A percentile compares a stretch with the other conserved stretches of the same genome.
These are phyloP conservation scores for Stentor roeselii DNA, from an alignment of 73 alveolate species.

Conservation along the genomic window DNA sequence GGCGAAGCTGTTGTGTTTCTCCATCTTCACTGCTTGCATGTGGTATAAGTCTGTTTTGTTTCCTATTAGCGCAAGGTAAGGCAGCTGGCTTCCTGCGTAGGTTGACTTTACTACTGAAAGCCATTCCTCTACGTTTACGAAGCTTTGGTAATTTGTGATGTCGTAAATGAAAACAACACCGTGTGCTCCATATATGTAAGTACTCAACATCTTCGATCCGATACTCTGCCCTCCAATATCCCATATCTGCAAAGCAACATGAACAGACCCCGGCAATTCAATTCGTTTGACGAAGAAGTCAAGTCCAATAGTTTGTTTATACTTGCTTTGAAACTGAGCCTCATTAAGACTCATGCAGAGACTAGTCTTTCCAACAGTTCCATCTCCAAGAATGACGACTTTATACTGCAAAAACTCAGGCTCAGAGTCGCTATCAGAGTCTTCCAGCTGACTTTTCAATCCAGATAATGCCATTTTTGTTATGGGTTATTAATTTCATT, in stretches of 20 bases:
- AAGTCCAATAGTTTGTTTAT: constrained; percentile 66
- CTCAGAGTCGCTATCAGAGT: constrained; percentile 42
- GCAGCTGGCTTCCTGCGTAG: constrained; percentile 51
- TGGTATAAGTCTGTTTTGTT: constrained; percentile 58
- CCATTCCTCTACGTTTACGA: constrained; percentile 61
- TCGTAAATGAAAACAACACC: constrained; percentile 58
- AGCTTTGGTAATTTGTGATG: constrained; percentile 53
- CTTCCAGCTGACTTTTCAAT: not conserved
- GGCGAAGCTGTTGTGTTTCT: constrained; percentile 43
- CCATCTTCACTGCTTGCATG: constrained; percentile 53
- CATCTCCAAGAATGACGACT: constrained; percentile 51
- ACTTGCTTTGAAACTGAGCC: constrained; percentile 53
- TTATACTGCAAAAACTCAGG: constrained; percentile 57
- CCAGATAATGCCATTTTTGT: no score
- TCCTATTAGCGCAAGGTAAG: constrained; percentile 51
- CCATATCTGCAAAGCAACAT: constrained; percentile 54
- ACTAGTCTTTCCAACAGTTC: constrained; percentile 65
- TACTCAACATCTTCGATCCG: constrained; percentile 52
- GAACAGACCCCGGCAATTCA: constrained; percentile 47
- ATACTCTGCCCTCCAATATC: constrained; percentile 63
- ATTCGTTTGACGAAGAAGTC: constrained; percentile 57
- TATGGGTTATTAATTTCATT: no score
- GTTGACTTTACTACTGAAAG: constrained; percentile 43
- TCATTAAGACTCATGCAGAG: constrained; percentile 50
- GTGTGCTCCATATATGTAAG: constrained; percentile 62